Conservation (phyloP, 768 basidiomycete genomes). For the Cyclocybe aegerita region DNA sequence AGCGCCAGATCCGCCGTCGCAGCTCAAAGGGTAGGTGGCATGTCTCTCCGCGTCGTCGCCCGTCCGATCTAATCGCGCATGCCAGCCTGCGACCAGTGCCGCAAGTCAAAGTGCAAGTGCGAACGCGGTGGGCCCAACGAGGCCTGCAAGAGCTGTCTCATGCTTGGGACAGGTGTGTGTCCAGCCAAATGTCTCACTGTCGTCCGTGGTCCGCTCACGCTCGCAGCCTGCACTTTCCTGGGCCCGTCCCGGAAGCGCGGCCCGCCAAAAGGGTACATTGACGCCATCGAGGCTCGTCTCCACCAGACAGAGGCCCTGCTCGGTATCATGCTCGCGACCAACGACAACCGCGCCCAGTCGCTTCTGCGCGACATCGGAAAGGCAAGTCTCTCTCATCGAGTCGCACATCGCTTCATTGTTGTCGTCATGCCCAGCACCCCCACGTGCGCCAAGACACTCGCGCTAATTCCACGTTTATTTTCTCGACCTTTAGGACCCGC, state of each 20-base stretch:
- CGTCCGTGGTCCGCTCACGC: not conserved
- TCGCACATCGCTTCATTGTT: not conserved
- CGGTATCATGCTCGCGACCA: conserved; percentile 70
- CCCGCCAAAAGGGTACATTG: conserved; percentile 92
- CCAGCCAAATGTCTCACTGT: conserved; percentile 8
- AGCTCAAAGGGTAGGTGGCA: conserved; percentile 63
- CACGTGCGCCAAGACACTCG: not conserved
- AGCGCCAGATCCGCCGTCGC: conserved; percentile 63
- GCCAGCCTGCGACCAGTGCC: conserved; percentile 83
- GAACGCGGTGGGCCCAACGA: conserved; percentile 61
- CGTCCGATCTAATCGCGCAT: conserved; percentile 6
- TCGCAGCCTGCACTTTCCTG: conserved; percentile 71
- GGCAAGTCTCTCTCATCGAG: conserved; percentile 28
- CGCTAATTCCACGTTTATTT: conserved; percentile 3
- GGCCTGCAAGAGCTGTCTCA: conserved; percentile 75
- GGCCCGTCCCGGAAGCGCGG: conserved; percentile 83
- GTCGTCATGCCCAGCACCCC: conserved; percentile 1
- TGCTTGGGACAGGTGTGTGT: conserved; percentile 66
- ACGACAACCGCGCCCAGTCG: conserved; percentile 37
- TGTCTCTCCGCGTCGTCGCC: not conserved
- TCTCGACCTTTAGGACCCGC: conserved; percentile 55
- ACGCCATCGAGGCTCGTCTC: conserved; percentile 87
- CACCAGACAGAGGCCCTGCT: conserved; percentile 91
- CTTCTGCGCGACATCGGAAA: conserved; percentile 51
- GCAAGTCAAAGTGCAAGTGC: conserved; percentile 90